phyloP scores from a whole-genome alignment of 2,329 filamentous ascomycete genomes.

The Monilinia laxa region DNA sequence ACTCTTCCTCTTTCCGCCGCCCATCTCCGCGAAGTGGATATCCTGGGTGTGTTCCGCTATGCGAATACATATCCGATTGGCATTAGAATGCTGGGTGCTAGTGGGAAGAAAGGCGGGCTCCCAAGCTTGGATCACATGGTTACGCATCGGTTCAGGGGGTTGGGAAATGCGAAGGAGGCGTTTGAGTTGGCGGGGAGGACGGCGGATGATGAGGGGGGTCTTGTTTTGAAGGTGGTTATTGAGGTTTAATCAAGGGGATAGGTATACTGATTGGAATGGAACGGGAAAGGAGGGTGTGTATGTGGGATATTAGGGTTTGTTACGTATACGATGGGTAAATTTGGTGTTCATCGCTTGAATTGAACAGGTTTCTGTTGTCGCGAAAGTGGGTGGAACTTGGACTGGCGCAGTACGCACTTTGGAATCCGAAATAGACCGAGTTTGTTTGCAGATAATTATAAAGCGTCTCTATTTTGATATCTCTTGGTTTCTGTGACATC shows the following conservation, averaged over 20 bases:
- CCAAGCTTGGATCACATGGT: conserved; percentile 69
- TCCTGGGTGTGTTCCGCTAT: conserved; percentile 76
- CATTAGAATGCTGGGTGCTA: conserved; percentile 59
- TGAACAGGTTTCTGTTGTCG: not conserved
- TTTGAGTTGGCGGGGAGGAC: conserved; percentile 71
- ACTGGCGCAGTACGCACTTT: not conserved
- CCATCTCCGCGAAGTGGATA: conserved; percentile 72
- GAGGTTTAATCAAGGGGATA: conserved; percentile 45
- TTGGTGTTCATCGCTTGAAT: not conserved
- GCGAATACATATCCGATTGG: conserved; percentile 73
- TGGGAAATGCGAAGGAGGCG: conserved; percentile 60
- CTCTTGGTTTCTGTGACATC: too few relatives aligned
- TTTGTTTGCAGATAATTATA: not conserved
- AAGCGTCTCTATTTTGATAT: too few relatives aligned
- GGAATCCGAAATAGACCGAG: not conserved
- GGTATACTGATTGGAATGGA: too few relatives aligned
- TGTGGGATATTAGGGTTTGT: not conserved
- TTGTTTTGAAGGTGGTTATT: conserved; percentile 72
- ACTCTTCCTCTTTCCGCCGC: conserved; percentile 71
- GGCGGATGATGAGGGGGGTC: conserved; percentile 63
- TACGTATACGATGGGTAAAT: not conserved
- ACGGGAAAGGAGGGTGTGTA: not conserved
- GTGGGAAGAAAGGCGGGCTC: conserved; percentile 41
- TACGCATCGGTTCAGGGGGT: conserved; percentile 69
- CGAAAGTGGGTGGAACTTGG: not conserved